phyloP scores from a whole-genome alignment of 257 asterid species.

The Solanum lycopersicoides region DNA sequence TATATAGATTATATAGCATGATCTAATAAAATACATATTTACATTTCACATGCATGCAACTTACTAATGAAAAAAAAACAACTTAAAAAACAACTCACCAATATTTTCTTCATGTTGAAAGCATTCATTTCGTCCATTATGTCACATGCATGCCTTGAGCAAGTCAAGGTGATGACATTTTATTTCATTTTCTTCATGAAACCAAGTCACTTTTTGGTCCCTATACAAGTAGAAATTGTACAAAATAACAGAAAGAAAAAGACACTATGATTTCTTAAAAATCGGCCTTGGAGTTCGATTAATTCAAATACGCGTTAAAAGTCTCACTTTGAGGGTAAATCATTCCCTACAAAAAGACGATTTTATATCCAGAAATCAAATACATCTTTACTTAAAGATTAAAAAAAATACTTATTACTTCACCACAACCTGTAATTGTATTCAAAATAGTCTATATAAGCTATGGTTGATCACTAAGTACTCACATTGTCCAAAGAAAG shows the following conservation, averaged over 20 bases:
- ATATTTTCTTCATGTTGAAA: background rate
- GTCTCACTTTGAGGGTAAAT: background rate
- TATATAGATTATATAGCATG: background rate
- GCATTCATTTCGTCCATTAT: background rate
- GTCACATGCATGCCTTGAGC: background rate
- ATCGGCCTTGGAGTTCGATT: background rate
- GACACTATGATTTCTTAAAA: background rate
- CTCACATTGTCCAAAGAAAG: background rate
- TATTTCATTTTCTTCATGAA: background rate
- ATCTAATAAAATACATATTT: background rate
- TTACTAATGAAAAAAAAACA: background rate
- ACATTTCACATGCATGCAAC: background rate
- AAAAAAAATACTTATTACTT: accelerated
- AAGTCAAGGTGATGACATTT: background rate
- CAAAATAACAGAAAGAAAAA: background rate
- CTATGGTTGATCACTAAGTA: background rate
- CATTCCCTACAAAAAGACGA: background rate
- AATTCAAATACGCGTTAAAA: accelerated
- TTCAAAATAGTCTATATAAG: background rate
- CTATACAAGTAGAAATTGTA: background rate
- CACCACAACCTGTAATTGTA: accelerated
- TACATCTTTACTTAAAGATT: no score
- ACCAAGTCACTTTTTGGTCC: background rate
- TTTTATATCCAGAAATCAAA: background rate
- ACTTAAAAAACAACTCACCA: background rate